Conservation (phyloP, 1,284 basidiomycete species). For the Heterobasidion parviporum region DNA sequence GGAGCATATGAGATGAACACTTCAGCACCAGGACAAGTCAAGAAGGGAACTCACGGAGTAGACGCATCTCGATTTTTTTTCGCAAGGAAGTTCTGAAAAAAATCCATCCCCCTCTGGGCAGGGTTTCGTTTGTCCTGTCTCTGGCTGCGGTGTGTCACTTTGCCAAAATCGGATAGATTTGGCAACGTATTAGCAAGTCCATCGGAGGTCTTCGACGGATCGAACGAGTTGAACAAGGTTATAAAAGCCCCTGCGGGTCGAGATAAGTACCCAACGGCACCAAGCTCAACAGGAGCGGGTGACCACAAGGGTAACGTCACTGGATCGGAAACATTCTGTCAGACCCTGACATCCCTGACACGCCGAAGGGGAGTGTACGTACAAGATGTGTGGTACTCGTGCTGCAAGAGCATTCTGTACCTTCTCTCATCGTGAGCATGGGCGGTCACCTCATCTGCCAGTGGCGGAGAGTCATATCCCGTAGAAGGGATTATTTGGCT, state of each 20-base stretch:
- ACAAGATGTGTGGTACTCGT: conserved; percentile 65
- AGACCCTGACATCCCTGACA: neutral
- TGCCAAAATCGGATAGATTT: conserved; percentile 48
- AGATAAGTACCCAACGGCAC: conserved; percentile 64
- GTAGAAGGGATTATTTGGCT: conserved; percentile 11
- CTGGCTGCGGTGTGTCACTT: conserved; percentile 33
- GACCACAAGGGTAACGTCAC: conserved; percentile 68
- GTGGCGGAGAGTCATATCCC: conserved; percentile 37
- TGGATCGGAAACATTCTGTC: conserved; percentile 16
- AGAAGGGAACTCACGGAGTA: conserved; percentile 7
- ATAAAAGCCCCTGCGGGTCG: conserved; percentile 58
- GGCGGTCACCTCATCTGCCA: neutral
- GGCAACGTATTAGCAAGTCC: conserved; percentile 30
- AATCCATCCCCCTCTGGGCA: conserved; percentile 47
- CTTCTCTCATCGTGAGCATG: conserved; percentile 40
- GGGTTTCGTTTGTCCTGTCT: conserved; percentile 45
- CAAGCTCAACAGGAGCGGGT: conserved; percentile 50
- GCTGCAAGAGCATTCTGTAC: conserved; percentile 51
- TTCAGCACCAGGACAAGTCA: conserved; percentile 6
- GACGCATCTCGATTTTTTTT: conserved; percentile 27
- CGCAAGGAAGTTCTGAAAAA: conserved; percentile 44
- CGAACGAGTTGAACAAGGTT: conserved; percentile 59
- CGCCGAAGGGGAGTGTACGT: conserved; percentile 17
- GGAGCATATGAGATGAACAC: conserved; percentile 1
- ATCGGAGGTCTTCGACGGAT: conserved; percentile 33